Conservation (phyloP, 108 stramenopile species). For the Aurantiochytrium sp. region DNA sequence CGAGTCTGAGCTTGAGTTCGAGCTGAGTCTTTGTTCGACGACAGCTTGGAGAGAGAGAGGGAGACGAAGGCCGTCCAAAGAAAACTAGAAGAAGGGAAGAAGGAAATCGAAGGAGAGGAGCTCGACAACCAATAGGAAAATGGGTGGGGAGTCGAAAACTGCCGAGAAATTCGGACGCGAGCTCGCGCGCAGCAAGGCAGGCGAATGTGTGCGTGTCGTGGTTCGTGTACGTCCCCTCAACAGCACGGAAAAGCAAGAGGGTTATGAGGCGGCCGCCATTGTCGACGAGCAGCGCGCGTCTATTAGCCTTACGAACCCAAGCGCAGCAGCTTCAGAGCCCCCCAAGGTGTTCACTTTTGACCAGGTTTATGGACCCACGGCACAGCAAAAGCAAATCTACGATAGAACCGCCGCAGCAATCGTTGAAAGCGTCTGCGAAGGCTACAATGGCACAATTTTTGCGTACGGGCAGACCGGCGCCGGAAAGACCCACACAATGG, state of each 20-base stretch:
- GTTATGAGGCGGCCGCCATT: slow-evolving; percentile 56
- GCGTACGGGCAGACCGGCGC: slow-evolving; percentile 95
- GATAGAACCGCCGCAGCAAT: slow-evolving; percentile 78
- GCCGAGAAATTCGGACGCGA: background rate
- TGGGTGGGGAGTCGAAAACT: background rate
- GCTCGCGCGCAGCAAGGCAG: slow-evolving; percentile 32
- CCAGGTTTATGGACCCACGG: slow-evolving; percentile 72
- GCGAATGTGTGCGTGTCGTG: slow-evolving; percentile 78
- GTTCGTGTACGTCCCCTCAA: slow-evolving; percentile 87
- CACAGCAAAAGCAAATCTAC: slow-evolving; percentile 76
- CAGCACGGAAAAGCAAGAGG: slow-evolving; percentile 80
- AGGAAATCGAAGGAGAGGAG: too few species aligned
- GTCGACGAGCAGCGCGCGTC: slow-evolving; percentile 58
- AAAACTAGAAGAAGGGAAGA: too few species aligned
- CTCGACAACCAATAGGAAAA: background rate
- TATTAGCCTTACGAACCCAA: slow-evolving; percentile 64
- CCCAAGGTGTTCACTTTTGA: slow-evolving; percentile 85
- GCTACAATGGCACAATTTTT: slow-evolving; percentile 94
- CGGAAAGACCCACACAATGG: slow-evolving; percentile 85
- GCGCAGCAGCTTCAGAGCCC: slow-evolving; percentile 54
- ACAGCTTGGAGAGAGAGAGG: too few species aligned
- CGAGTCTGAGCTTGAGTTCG: too few species aligned
- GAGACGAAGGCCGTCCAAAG: too few species aligned
- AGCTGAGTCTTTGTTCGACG: too few species aligned
- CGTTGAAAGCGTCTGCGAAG: slow-evolving; percentile 81